Base-by-base conservation (phyloP, 2,329 filamentous ascomycete genomes). In the Endocalyx cinctus region DNA sequence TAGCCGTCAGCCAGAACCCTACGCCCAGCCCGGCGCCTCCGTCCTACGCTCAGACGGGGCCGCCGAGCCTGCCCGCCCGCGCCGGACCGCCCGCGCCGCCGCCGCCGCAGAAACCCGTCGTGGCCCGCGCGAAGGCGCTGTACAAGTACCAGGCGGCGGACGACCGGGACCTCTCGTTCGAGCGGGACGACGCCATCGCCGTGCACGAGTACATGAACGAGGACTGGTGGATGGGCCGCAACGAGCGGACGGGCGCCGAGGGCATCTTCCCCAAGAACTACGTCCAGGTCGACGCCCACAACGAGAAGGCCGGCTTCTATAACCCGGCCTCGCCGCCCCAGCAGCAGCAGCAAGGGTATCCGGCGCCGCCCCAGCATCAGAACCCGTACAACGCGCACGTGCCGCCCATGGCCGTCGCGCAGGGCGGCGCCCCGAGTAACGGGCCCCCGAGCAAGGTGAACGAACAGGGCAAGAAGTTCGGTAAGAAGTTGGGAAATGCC, bases 181-280 rank as follows among this genome's bases (percentile, higher is more conserved):
- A 87, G 55, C 80, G 83, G 41, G 83, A 89, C 55, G 90, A 97
- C 64, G 71, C 73, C 44, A 72, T 97, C 48, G 74, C 78, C 38
- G 84, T 97, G 15, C 77, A 79, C 46, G 87, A 95, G 64, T 89
- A 94, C 68, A 92, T 95, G 83, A 97, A 97, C 63, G 79, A 82
- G 42, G 89, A 97, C 63, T 97, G 90, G 90, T 96, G 88, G 87
- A 82, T 87, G 71, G 90, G 90, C 47, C 78, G 77, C 49, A 95
- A 94, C 63, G 70, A 82, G 53, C 79, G 87, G 33, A 94, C 88
- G 7, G 83, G 83, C 35, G 67, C 77, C 47, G 87, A 94, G 64
- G 90, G 90, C 50, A 95, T 97, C 58, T 97, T 97, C 73, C 90
- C 90, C n/a, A 78, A 83, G 48, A 87, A 77, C 58, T 97, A 97